These are phyloP conservation scores for Trichoderma lentiforme DNA, from an alignment of 2,329 filamentous ascomycete genomes.

Conservation along the genomic window DNA sequence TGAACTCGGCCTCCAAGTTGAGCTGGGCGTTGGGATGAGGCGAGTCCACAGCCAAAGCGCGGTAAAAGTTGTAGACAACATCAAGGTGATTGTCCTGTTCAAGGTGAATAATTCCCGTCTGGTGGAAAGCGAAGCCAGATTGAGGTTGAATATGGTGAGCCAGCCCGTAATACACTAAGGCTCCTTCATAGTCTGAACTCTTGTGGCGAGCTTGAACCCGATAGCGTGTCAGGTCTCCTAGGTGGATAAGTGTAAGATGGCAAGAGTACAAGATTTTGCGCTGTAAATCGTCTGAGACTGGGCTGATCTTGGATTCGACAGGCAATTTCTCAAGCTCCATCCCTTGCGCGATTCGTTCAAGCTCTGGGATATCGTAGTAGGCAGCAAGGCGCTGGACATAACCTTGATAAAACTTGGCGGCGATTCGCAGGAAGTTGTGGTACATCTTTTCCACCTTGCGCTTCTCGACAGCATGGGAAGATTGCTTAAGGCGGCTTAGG, in stretches of 20 bases:
- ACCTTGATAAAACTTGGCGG: slow-evolving; percentile 83
- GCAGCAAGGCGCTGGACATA: slow-evolving; percentile 75
- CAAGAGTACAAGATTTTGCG: slow-evolving; percentile 68
- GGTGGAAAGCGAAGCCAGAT: slow-evolving; percentile 82
- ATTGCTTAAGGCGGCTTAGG: slow-evolving; percentile 53
- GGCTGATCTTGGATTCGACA: slow-evolving; percentile 42
- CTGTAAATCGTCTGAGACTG: slow-evolving; percentile 49
- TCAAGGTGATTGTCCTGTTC: slow-evolving; percentile 77
- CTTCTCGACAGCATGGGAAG: slow-evolving; percentile 57
- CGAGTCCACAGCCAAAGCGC: slow-evolving; percentile 69
- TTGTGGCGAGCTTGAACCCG: slow-evolving; percentile 70
- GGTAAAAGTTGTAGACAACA: slow-evolving; percentile 85
- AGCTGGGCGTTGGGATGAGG: slow-evolving; percentile 70
- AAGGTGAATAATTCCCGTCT: slow-evolving; percentile 81
- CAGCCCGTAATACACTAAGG: slow-evolving; percentile 79
- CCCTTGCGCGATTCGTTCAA: slow-evolving; percentile 42
- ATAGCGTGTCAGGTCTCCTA: slow-evolving; percentile 89
- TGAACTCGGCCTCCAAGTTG: slow-evolving; percentile 80
- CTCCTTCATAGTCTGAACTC: slow-evolving; percentile 72
- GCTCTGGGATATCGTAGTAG: slow-evolving; percentile 52
- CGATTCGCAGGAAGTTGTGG: slow-evolving; percentile 78
- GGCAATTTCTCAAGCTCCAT: slow-evolving; percentile 43
- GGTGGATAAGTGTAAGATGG: slow-evolving; percentile 76
- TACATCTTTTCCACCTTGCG: slow-evolving; percentile 82
- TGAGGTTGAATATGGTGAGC: slow-evolving; percentile 75